Evolutionary conservation across 2,329 filamentous ascomycete genomes (phyloP).

Genomic region (Cladosporium sp.): DNA sequence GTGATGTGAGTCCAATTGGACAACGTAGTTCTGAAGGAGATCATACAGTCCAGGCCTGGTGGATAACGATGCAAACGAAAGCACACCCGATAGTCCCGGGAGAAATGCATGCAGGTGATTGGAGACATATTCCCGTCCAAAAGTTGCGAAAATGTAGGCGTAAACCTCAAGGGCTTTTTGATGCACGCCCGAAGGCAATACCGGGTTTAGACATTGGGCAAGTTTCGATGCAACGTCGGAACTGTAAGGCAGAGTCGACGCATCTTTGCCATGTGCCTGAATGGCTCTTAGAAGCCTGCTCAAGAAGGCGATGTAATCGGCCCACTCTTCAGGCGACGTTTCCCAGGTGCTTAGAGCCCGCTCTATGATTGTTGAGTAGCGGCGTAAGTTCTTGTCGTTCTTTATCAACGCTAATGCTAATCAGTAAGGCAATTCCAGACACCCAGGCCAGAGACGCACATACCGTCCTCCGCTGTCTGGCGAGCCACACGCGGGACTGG

Average conservation of each 20-base stretch:
- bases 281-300: conserved; percentile 88
- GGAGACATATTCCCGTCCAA: conserved; percentile 63
- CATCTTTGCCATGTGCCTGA: conserved; percentile 74
- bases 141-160: conserved; percentile 77
- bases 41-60: conserved; percentile 82
- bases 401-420: conserved; percentile 34
- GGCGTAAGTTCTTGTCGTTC: conserved; percentile 68
- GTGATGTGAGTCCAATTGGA: conserved; percentile 64
- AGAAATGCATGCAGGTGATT: conserved; percentile 82
- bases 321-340: conserved; percentile 93
- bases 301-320: conserved; percentile 97
- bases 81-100: conserved; percentile 79
- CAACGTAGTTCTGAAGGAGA: conserved; percentile 74
- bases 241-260: conserved; percentile 74
- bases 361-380: conserved; percentile 86
- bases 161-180: conserved; percentile 97
- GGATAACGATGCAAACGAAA: conserved; percentile 91
- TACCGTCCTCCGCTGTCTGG: conserved; percentile 73
- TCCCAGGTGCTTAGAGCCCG: conserved; percentile 86
- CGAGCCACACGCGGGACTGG: conserved; percentile 73
- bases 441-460: conserved; percentile 27
- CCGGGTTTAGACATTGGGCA: conserved; percentile 90
- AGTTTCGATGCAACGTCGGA: conserved; percentile 80
- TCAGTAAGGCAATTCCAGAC: conserved; percentile 6
- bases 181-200: conserved; percentile 90